Base-by-base conservation (phyloP, 148 eudicot species). In the Limonium bicolor region DNA sequence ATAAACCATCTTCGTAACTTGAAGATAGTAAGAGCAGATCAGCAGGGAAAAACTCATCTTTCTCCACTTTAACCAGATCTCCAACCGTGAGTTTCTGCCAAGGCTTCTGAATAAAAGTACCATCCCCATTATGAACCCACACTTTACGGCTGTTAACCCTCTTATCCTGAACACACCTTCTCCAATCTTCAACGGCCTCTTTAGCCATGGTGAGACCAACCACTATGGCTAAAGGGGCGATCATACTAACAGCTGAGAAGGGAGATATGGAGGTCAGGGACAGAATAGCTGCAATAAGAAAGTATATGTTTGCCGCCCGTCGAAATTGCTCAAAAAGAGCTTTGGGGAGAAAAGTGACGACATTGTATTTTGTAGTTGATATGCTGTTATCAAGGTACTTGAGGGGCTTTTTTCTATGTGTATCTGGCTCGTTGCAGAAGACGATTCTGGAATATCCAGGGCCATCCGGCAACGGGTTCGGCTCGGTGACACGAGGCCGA, bases 161-260 rank as follows among this genome's bases (percentile, higher is more conserved):
- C 85, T 76, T 55, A 52, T 87, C 96, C 56, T 87, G 96, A 52
- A 76, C 63, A 56, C 76, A 82, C 52, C 96, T 65, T 20, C 73
- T 76, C 94, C 88, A 87, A 70, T 87, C 94, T 58, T 87, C 96
- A 40, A 82, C 60, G 41, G 82, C 94, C 65, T 87, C 96, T 55
- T 82, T 87, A 10, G 76, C 80, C 95, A 88, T 83, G 50, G 95
- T 88, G 36, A 84, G 75, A 53, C 97, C 97, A 42, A 88, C 82
- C 46, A 88, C 97, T 45, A 88, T 72, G 22, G 57, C 67, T 59
- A 88, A 66, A 41, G 97, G 97, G 34, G 87, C 92, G 61, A 88
- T 80, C 97, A 88, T 84, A 70, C 94, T 88, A 9, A 64, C 56
- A 41, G 86, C 16, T n/a, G 78, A 63, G 69, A 88, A 88, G 0